Evolutionary conservation across 108 stramenopile species (phyloP), one percentile per base, ranked within the genome.

Genomic region (Licmophora abbreviata): DNA sequence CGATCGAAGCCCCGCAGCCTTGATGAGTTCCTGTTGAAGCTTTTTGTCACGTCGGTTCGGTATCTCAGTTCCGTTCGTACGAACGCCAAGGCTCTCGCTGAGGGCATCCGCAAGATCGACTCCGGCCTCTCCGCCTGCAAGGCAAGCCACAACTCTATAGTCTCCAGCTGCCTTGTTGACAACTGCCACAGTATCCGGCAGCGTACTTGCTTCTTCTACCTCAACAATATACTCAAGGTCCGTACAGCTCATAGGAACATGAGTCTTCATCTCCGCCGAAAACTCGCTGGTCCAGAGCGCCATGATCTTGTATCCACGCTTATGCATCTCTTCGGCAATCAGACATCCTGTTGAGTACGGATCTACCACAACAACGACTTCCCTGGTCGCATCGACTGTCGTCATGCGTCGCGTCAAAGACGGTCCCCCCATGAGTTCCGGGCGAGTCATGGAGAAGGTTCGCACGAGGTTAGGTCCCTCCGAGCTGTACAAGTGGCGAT

Each of bases 321-420:
- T 79, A 48, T 68, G 68, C 25, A 83, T 77, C 63, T 83, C 81
- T 44, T 82, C 66, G 9, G 81, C 85, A 8, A 89, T 59, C 26
- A 64, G 64, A 45, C 75, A 78, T 21, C 93, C 95, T 11, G 92
- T 93, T 0, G 91, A 91, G 59, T 94, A 93, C 17, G 93, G 92
- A 51, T 94, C 91, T 1, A 95, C 81, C 15, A 97, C 57, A 9
- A 93, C 85, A 23, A 93, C 89, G 33, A 79, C 71, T 62, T 90
- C 81, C 47, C 78, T 77, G 4, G 78, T 75, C 31, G 80, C 63
- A 58, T 88, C 85, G 0, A 82, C 45, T 1, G 85, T 88, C 2
- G 85, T 88, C 70, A 83, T 80, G 18, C 69, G 49, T 42, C 76
- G 79, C 47, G 63, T 58, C 59, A 88, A 42, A n/a, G n/a, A n/a